phyloP scores from a whole-genome alignment of 1,139 yeast species.

The Pichia sp. region DNA sequence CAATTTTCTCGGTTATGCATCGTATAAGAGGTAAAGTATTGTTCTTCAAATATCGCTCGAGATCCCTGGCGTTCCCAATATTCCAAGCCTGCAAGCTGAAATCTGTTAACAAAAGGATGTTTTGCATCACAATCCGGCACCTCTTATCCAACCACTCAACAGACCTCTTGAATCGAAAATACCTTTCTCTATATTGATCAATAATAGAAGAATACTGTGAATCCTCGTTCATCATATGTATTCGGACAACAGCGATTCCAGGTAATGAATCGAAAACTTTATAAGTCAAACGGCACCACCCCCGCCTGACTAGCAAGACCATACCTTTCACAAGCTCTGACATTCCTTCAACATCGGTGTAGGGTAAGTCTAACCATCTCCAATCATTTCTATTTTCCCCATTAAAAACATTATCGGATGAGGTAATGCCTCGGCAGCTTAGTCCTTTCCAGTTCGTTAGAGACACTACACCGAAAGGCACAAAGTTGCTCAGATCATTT shows the following conservation, averaged over 20 bases:
- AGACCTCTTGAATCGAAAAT: constrained; percentile 25
- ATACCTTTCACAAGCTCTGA: constrained; percentile 29
- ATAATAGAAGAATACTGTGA: constrained; percentile 31
- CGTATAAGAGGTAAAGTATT: constrained; percentile 11
- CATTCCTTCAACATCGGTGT: constrained; percentile 4
- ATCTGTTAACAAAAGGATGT: constrained; percentile 34
- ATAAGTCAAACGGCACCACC: constrained; percentile 41
- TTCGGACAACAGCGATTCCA: constrained; percentile 30
- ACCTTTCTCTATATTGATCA: constrained; percentile 28
- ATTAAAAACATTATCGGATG: too few species aligned
- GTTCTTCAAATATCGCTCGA: constrained; percentile 8
- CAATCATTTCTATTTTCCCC: constrained; percentile 36
- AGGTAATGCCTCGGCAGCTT: constrained; percentile 25
- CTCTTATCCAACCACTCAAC: constrained; percentile 26
- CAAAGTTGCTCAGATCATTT: constrained; percentile 35
- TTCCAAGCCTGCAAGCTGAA: constrained; percentile 29
- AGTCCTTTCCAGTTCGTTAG: constrained; percentile 35
- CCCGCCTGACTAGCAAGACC: constrained; percentile 33
- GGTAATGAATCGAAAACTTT: constrained; percentile 18
- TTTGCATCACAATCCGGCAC: constrained; percentile 29
- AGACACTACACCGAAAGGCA: constrained; percentile 44
- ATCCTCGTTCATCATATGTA: constrained; percentile 46
- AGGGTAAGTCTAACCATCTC: constrained; percentile 44
- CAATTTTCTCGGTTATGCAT: constrained; percentile 6
- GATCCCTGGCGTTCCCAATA: constrained; percentile 7